Base-by-base conservation (phyloP, 208 protist genomes). In the Phytomonas sp. region DNA sequence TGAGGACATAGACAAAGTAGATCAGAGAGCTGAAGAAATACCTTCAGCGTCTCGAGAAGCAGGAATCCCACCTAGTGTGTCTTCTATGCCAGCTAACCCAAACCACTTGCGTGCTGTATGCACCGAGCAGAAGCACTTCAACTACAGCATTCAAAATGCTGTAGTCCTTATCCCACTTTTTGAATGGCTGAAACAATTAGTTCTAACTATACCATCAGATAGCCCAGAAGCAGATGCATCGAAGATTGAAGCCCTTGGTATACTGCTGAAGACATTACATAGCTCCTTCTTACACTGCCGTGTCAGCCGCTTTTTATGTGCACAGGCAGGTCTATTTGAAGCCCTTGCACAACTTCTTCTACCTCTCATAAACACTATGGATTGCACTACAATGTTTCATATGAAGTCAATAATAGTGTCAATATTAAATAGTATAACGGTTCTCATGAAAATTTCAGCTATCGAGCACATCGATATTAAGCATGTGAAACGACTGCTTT, bases 401-500 rank as follows among this genome's bases (percentile, higher is more conserved):
- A 19, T 11, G 16, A 56, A 19, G 19, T 56, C 16, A 19, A 26
- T 56, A 19, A 23, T 19, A 7, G 45, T 56, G 45, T 56, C 45
- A 26, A 6, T 19, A 23, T 56, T 56, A 56, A 56, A 56, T 56
- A 56, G 45, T 56, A 19, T 56, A 56, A 56, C 45, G 23, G 26
- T 61, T 10, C 73, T 89, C 34, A 76, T 94, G 26, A 85, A 80
- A 45, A 59, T 70, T 26, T 73, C 87, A 26, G 67, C 82, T 5
- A 76, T 70, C 32, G 78, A 85, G 63, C 83, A 92, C 72, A 76
- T 94, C 8, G 81, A 81, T 68, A 84, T 92, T n/a, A 79, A 82
- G 0, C 83, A 94, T 73, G 67, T 90, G 66, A 94, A 94, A 63
- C 87, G 86, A 59, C 74, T 92, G 40, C 72, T 94, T 19, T 75